A percentile compares a stretch with the other conserved stretches of the same genome.
These are phyloP conservation scores for Allium sativum DNA, from an alignment of 106 monocot genomes.

Conservation along the genomic window DNA sequence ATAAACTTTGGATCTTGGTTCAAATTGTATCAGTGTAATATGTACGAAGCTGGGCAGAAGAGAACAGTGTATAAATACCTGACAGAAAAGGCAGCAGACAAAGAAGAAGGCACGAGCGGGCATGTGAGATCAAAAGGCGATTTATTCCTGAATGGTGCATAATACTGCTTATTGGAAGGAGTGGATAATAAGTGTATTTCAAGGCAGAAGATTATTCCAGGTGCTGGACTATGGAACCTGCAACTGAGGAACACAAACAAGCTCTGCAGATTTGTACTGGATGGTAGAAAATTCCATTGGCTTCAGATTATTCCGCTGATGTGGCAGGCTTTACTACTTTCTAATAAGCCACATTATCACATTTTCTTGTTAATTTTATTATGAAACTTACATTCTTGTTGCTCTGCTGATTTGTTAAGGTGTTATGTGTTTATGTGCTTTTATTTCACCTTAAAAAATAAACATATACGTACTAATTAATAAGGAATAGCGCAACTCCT, in stretches of 20 bases:
- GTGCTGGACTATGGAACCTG: conserved; percentile 48
- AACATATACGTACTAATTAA: too few species aligned
- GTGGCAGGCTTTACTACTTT: conserved; percentile 1
- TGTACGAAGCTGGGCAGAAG: conserved; percentile 83
- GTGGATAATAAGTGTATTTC: conserved; percentile 11
- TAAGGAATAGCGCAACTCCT: too few species aligned
- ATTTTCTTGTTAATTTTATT: too few species aligned
- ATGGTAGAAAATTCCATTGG: conserved; percentile 44
- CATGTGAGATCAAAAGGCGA: conserved; percentile 76
- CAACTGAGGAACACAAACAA: conserved; percentile 42
- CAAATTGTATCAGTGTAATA: conserved; percentile 81
- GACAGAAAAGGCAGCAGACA: conserved; percentile 84
- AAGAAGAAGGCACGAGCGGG: conserved; percentile 35
- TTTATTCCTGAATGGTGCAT: conserved; percentile 68
- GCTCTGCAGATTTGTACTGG: conserved; percentile 37
- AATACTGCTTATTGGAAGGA: conserved; percentile 15
- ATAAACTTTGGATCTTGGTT: not conserved
- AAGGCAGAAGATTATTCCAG: conserved; percentile 34
- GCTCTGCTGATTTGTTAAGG: too few species aligned
- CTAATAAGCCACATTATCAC: too few species aligned
- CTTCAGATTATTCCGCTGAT: conserved; percentile 10
- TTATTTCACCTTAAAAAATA: too few species aligned
- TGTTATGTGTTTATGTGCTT: too few species aligned
- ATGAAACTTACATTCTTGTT: too few species aligned
- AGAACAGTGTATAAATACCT: conserved; percentile 64